Conservation (phyloP, 108 stramenopile species). For the Nitzschia sp. region DNA sequence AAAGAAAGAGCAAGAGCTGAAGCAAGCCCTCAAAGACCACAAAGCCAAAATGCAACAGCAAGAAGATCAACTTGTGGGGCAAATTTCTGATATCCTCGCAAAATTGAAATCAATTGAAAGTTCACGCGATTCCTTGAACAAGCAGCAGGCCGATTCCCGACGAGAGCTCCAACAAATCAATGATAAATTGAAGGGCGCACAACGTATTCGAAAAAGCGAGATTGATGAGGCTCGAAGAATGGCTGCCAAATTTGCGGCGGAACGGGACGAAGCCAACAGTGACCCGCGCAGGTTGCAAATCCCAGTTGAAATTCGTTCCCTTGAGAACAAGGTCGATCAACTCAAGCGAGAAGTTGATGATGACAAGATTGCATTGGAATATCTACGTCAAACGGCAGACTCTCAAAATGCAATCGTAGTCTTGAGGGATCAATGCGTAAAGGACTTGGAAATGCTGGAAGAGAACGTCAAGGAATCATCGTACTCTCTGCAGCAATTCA, state of each 20-base stretch:
- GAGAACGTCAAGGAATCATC: constrained; percentile 28
- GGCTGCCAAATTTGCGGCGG: constrained; percentile 25
- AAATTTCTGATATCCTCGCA: constrained; percentile 61
- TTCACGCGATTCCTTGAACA: constrained; percentile 1
- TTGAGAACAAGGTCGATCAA: constrained; percentile 60
- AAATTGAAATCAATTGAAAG: constrained; percentile 52
- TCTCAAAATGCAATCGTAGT: constrained; percentile 67
- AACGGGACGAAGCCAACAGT: constrained; percentile 49
- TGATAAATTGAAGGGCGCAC: not conserved
- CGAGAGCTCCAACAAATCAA: constrained; percentile 19
- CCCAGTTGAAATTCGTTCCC: constrained; percentile 66
- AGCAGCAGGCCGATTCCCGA: constrained; percentile 13
- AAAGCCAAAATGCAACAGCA: constrained; percentile 33
- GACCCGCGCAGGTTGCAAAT: constrained; percentile 66
- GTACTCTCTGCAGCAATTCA: constrained; percentile 5
- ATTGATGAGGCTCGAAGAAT: constrained; percentile 32
- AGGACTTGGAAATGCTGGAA: constrained; percentile 40
- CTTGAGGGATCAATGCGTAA: constrained; percentile 55
- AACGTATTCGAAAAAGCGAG: constrained; percentile 27
- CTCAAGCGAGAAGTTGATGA: constrained; percentile 59
- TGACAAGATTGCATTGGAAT: constrained; percentile 53
- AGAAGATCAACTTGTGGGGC: constrained; percentile 60
- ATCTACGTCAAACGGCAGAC: constrained; percentile 59
- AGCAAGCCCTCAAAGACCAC: constrained; percentile 36
- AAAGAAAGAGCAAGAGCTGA: constrained; percentile 46